Evolutionary conservation across 176 grass and related monocot species (phyloP).

Genomic region (Lolium multiflorum): DNA sequence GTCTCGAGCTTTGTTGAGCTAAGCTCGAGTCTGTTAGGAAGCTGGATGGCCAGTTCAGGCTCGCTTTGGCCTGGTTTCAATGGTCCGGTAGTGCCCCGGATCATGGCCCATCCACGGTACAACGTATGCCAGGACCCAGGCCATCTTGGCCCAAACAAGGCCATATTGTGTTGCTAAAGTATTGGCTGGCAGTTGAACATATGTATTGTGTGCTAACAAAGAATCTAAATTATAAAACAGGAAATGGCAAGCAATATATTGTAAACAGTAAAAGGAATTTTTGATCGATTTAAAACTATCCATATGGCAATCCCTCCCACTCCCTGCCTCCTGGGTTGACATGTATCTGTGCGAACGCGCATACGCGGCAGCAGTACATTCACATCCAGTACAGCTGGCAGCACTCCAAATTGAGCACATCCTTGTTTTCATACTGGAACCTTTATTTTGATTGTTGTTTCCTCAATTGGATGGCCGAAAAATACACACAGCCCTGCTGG

Average conservation of each 20-base stretch:
- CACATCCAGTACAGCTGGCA: background rate
- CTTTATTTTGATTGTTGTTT: constrained; percentile 24
- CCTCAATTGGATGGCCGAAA: constrained; percentile 1
- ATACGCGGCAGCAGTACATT: constrained; percentile 1
- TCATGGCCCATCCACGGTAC: background rate
- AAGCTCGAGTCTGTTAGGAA: too few species aligned
- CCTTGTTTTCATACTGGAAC: background rate
- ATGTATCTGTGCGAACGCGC: background rate
- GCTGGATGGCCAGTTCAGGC: too few species aligned
- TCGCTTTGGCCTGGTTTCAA: too few species aligned
- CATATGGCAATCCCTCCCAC: background rate
- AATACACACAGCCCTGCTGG: background rate
- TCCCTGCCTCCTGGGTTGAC: background rate
- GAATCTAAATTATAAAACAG: constrained; percentile 1
- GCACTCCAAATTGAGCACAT: constrained; percentile 20
- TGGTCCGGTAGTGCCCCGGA: too few species aligned
- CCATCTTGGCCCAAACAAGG: background rate
- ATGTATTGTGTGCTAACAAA: constrained; percentile 5
- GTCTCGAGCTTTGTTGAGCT: too few species aligned
- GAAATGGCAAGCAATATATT: constrained; percentile 3
- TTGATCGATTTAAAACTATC: constrained; percentile 24
- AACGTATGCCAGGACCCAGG: background rate
- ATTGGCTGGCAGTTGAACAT: background rate
- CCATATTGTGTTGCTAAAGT: constrained; percentile 2
- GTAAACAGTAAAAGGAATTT: background rate